phyloP scores from a whole-genome alignment of 2,329 filamentous ascomycete species.

The Calonectria naviculata region DNA sequence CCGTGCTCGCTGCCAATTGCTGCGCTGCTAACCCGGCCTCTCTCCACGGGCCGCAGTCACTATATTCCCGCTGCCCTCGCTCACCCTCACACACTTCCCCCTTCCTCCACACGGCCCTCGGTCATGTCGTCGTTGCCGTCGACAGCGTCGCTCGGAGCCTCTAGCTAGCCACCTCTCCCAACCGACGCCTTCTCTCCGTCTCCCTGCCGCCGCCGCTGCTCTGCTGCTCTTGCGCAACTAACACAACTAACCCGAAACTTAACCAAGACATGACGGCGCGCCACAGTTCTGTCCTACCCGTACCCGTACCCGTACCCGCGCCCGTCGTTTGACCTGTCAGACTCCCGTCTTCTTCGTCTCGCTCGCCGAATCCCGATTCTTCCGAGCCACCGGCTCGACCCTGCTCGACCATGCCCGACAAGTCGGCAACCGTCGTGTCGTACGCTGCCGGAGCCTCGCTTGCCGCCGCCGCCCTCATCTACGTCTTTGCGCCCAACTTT shows the following conservation, averaged over 20 bases:
- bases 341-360: constrained; percentile 28
- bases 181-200: background rate
- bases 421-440: constrained; percentile 66
- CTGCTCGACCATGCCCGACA: constrained; percentile 49
- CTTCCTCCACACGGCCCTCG: background rate
- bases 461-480: constrained; percentile 93
- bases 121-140: constrained; percentile 31
- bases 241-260: constrained; percentile 10
- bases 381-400: constrained; percentile 33
- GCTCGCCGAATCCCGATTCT: constrained; percentile 28
- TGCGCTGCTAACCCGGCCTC: constrained; percentile 4
- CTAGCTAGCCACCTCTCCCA: constrained; percentile 10
- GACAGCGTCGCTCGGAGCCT: constrained; percentile 6
- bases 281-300: constrained; percentile 35
- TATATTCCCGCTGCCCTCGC: constrained; percentile 7
- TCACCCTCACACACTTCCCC: background rate
- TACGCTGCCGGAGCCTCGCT: constrained; percentile 97
- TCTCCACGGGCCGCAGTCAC: background rate
- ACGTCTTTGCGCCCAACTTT: constrained; percentile 98
- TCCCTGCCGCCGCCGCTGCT: background rate
- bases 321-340: constrained; percentile 35
- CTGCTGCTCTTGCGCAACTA: constrained; percentile 6
- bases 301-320: constrained; percentile 24
- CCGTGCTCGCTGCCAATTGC: constrained; percentile 14
- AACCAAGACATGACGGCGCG: constrained; percentile 36